These are phyloP conservation scores for Serpula lacrymans DNA, from an alignment of 768 basidiomycete genomes.

Conservation along the genomic window DNA sequence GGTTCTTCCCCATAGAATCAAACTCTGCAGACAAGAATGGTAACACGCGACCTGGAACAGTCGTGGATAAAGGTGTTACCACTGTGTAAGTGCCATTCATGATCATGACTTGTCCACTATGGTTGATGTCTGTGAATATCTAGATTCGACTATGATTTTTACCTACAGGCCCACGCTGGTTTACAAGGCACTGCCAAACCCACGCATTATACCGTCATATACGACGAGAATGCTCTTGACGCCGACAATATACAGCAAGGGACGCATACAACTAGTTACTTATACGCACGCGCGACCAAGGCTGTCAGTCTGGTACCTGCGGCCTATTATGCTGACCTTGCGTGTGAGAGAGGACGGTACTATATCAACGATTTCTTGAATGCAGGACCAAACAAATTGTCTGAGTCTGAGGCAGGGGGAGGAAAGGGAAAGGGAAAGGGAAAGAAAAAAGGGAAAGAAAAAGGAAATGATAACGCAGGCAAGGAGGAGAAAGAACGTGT, in stretches of 20 bases:
- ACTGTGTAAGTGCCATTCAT: conserved; percentile 44
- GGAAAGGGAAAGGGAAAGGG: conserved; percentile 33
- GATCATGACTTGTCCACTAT: conserved; percentile 14
- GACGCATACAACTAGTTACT: conserved; percentile 63
- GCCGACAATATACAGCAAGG: conserved; percentile 76
- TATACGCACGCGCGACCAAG: conserved; percentile 81
- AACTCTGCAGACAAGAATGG: conserved; percentile 59
- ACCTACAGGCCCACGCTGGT: conserved; percentile 72
- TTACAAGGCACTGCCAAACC: conserved; percentile 68
- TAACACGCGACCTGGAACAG: conserved; percentile 76
- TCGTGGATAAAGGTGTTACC: conserved; percentile 78
- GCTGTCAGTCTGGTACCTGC: conserved; percentile 79
- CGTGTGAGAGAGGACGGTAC: conserved; percentile 74
- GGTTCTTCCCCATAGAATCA: conserved; percentile 55
- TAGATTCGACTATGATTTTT: conserved; percentile 64
- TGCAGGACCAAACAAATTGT: conserved; percentile 47
- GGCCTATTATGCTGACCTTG: conserved; percentile 80
- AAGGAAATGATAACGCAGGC: conserved; percentile 15
- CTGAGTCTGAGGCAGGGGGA: conserved; percentile 27
- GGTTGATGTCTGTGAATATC: neutral
- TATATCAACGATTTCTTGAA: conserved; percentile 73
- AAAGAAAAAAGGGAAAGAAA: conserved; percentile 28
- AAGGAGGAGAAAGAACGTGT: conserved; percentile 28
- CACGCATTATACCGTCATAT: conserved; percentile 77
- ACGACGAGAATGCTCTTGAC: conserved; percentile 68